Base-by-base conservation (phyloP, 345 rosid species). In the Eutrema heterophyllum region DNA sequence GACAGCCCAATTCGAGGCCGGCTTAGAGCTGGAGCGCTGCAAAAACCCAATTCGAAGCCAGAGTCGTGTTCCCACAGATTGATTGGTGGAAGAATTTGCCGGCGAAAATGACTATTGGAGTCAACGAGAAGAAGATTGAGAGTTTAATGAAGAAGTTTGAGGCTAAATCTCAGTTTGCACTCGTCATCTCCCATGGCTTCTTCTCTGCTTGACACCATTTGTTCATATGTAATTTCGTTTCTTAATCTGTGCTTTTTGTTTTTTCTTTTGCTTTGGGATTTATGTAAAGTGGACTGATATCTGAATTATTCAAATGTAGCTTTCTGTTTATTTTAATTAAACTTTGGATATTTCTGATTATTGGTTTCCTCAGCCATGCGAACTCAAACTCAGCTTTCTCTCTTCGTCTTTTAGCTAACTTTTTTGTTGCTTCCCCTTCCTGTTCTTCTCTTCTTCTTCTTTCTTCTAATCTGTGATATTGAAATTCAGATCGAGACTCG, bases 321-420 rank as follows among this genome's bases (percentile, higher is more conserved):
- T 36, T 35, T n/a, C 39, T 35, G 39, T 70, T 30, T 49, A 50
- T 15, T n/a, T 40, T n/a, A 12, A 59, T 33, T 27, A 70, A 46
- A 24, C 44, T 12, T 41, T 41, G 15, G 39, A 62, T 46, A 43
- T 36, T 15, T n/a, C n/a, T n/a, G n/a, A n/a, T n/a, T n/a, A n/a
- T n/a, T n/a, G n/a, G 59, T 26, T 41, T 65, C 33, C 71, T 38
- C 72, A 54, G 78, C 78, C 78, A 67, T 75, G 78, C 78, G 78
- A 75, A 51, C 73, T 74, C 71, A 33, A 45, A 26, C 71, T 64
- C 62, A 27, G 41, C 66, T 64, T 44, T 43, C 33, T 56, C 43
- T 56, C 48, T 55, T 64, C 41, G 36, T 73, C 77, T 46, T 45
- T 14, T 56, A 56, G 66, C 59, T 72, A 63, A 15, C 50, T 53